These are phyloP conservation scores for Tylopilus sp. DNA, from an alignment of 768 basidiomycete genomes.

Conservation along the genomic window DNA sequence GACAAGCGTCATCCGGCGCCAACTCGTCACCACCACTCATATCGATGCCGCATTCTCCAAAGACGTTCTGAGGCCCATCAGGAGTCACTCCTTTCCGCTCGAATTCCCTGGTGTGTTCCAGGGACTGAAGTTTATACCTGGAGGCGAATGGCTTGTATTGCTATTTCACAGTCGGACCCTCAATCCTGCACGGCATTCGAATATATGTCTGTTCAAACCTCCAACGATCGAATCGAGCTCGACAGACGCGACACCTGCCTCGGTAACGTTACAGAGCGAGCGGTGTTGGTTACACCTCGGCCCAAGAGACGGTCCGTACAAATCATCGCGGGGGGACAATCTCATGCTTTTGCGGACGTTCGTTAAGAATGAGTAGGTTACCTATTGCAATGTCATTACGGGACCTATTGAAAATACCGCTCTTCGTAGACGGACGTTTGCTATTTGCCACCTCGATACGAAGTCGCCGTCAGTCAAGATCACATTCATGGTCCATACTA, in stretches of 20 bases:
- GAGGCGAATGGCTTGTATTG: slow-evolving; percentile 28
- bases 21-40: slow-evolving; percentile 21
- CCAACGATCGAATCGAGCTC: slow-evolving; percentile 1
- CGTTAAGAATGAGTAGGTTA: slow-evolving; percentile 23
- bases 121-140: slow-evolving; percentile 29
- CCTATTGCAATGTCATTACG: neutral
- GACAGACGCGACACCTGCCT: neutral
- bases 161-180: slow-evolving; percentile 31
- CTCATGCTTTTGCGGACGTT: slow-evolving; percentile 28
- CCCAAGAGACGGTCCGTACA: slow-evolving; percentile 27
- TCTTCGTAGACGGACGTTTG: slow-evolving; percentile 19
- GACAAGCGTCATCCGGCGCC: slow-evolving; percentile 20
- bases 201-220: slow-evolving; percentile 27
- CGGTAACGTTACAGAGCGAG: slow-evolving; percentile 30
- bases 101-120: slow-evolving; percentile 31
- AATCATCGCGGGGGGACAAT: slow-evolving; percentile 29
- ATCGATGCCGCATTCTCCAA: slow-evolving; percentile 22
- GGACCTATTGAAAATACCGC: neutral
- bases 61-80: slow-evolving; percentile 11
- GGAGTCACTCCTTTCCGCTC: slow-evolving; percentile 27
- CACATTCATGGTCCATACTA: slow-evolving; percentile 24
- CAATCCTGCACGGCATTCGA: slow-evolving; percentile 29
- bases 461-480: slow-evolving; percentile 25
- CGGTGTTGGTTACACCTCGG: slow-evolving; percentile 26
- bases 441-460: slow-evolving; percentile 27